A percentile compares a stretch with the other conserved stretches of the same genome.
These are phyloP conservation scores for Fomitopsis palustris DNA, from an alignment of 1,284 basidiomycete species.

Conservation along the genomic window DNA sequence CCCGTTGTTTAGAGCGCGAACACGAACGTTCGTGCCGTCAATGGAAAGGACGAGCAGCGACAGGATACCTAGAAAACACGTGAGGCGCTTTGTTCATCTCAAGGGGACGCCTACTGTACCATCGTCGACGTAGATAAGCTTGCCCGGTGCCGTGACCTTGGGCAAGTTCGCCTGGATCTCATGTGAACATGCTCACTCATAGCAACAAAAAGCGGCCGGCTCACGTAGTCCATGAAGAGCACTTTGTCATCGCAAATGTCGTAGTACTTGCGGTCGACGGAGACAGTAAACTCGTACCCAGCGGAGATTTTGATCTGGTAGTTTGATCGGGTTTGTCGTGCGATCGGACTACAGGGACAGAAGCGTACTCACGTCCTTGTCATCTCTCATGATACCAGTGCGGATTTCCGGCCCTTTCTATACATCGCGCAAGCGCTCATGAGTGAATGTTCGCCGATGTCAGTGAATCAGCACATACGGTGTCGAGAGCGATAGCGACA, in stretches of 20 bases:
- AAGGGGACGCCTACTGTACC: conserved; percentile 43
- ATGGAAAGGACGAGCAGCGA: conserved; percentile 91
- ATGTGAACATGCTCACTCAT: conserved; percentile 5
- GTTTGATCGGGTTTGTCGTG: conserved; percentile 6
- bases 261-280: conserved; percentile 81
- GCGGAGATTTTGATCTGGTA: conserved; percentile 76
- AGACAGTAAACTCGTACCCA: conserved; percentile 93
- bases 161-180: conserved; percentile 75
- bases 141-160: conserved; percentile 94
- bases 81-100: background rate
- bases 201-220: conserved; percentile 23
- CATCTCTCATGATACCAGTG: conserved; percentile 90
- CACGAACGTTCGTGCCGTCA: conserved; percentile 77
- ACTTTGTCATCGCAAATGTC: conserved; percentile 80
- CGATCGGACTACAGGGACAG: conserved; percentile 2
- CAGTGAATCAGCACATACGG: conserved; percentile 44
- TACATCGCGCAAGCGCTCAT: conserved; percentile 4
- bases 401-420: conserved; percentile 99
- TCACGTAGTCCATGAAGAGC: conserved; percentile 89
- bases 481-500: conserved; percentile 97
- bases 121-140: conserved; percentile 97
- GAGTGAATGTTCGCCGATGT: conserved; percentile 5
- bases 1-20: conserved; percentile 93
- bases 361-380: conserved; percentile 69
- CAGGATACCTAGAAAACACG: conserved; percentile 64